These are phyloP conservation scores for Euphorbia tirucalli DNA, from an alignment of 345 rosid genomes.

Conservation along the genomic window DNA sequence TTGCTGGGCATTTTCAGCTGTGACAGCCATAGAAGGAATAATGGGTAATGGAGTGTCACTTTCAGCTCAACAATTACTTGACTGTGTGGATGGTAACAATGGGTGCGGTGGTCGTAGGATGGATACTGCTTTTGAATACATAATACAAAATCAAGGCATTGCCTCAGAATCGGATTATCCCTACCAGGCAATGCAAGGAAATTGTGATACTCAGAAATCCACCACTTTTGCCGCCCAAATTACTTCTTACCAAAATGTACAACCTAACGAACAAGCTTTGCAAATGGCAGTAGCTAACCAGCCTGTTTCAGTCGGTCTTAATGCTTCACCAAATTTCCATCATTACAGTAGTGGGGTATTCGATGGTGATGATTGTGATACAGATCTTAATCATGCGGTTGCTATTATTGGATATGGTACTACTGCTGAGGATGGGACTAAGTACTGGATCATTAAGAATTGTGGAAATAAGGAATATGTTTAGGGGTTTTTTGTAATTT, in stretches of 20 bases:
- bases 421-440: constrained; percentile 16
- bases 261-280: background rate
- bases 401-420: constrained; percentile 24
- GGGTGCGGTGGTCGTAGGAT: background rate
- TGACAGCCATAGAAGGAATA: constrained; percentile 1
- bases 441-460: constrained; percentile 30
- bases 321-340: background rate
- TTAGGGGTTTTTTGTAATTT: too few species aligned
- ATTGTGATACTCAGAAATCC: background rate
- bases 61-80: background rate
- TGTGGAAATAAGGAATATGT: too few species aligned
- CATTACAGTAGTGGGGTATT: background rate
- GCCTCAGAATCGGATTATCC: background rate
- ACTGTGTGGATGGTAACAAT: background rate
- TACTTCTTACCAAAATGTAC: background rate
- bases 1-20: constrained; percentile 6
- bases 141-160: background rate
- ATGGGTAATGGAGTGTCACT: background rate
- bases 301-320: background rate
- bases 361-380: background rate
- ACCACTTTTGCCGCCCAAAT: background rate
- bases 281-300: background rate
- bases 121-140: background rate
- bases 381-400: constrained; percentile 8
- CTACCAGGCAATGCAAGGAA: background rate